A percentile compares a stretch with the other conserved stretches of the same genome.
phyloP scores from a whole-genome alignment of 1,139 yeast genomes.

The Yamadazyma siamensis region DNA sequence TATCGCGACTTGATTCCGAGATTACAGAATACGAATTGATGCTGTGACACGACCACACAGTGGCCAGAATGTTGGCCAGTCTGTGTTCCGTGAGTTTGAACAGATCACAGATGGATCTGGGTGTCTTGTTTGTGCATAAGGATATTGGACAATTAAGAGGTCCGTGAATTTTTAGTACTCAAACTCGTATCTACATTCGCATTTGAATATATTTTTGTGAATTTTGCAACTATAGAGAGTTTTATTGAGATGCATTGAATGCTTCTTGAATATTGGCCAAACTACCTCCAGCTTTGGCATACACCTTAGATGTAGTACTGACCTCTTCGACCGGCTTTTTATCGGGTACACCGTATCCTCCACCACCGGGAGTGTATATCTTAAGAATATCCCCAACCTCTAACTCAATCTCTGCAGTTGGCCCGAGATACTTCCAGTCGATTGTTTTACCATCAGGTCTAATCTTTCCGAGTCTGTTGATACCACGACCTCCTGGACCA shows the following conservation, averaged over 20 bases:
- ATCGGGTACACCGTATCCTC: slow-evolving; percentile 40
- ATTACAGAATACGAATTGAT: no score
- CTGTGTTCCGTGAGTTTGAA: no score
- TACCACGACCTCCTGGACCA: slow-evolving; percentile 54
- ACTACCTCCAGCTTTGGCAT: slow-evolving; percentile 14
- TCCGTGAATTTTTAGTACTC: no score
- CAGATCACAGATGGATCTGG: no score
- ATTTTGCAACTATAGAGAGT: no score
- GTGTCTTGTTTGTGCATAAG: no score
- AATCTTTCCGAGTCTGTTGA: slow-evolving; percentile 50
- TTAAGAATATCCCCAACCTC: slow-evolving; percentile 39
- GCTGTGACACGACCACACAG: no score
- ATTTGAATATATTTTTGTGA: no score
- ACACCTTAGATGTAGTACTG: slow-evolving; percentile 2
- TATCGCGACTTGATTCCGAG: background rate
- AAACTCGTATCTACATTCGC: no score
- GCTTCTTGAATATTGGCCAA: slow-evolving; percentile 11
- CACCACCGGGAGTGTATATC: slow-evolving; percentile 54
- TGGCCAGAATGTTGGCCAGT: no score
- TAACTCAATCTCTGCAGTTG: slow-evolving; percentile 20
- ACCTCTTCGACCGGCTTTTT: no score
- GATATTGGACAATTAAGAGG: no score
- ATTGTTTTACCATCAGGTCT: slow-evolving; percentile 19
- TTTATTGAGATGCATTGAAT: slow-evolving; percentile 12
- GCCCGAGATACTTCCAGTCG: slow-evolving; percentile 20